These are phyloP conservation scores for Colletotrichum sp. DNA, from an alignment of 2,329 filamentous ascomycete species.

Conservation along the genomic window DNA sequence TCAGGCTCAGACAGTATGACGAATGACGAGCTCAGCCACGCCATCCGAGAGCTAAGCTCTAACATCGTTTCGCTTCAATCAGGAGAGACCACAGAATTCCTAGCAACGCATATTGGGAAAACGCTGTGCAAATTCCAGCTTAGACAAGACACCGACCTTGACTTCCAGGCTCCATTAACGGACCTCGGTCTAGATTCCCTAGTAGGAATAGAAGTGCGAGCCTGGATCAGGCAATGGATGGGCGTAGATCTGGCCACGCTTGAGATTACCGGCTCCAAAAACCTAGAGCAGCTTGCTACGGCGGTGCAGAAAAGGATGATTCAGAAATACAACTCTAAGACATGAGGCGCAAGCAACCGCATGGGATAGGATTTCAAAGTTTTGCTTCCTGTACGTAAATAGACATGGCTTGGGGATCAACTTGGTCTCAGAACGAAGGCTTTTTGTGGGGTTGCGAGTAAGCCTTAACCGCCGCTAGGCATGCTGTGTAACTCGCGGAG, in stretches of 20 bases:
- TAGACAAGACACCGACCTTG: slow-evolving; percentile 5
- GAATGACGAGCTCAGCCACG: not conserved
- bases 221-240: slow-evolving; percentile 25
- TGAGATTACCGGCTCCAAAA: not conserved
- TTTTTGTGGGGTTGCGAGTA: not conserved
- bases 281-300: not conserved
- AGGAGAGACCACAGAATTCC: not conserved
- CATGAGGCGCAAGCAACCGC: not conserved
- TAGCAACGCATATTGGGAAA: not conserved
- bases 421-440: not conserved
- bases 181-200: slow-evolving; percentile 28
- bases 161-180: not conserved
- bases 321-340: not conserved
- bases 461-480: not conserved
- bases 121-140: slow-evolving; percentile 17
- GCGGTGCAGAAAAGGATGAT: not conserved
- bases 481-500: not conserved
- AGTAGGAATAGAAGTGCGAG: slow-evolving; percentile 24
- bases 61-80: not conserved
- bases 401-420: not conserved
- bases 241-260: slow-evolving; percentile 25
- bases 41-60: not conserved
- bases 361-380: not conserved
- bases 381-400: not conserved
- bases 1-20: not conserved